A percentile compares a stretch with the other conserved stretches of the same genome.
These are phyloP conservation scores for Penicillium sp. DNA, from an alignment of 2,329 filamentous ascomycete species.

Conservation along the genomic window DNA sequence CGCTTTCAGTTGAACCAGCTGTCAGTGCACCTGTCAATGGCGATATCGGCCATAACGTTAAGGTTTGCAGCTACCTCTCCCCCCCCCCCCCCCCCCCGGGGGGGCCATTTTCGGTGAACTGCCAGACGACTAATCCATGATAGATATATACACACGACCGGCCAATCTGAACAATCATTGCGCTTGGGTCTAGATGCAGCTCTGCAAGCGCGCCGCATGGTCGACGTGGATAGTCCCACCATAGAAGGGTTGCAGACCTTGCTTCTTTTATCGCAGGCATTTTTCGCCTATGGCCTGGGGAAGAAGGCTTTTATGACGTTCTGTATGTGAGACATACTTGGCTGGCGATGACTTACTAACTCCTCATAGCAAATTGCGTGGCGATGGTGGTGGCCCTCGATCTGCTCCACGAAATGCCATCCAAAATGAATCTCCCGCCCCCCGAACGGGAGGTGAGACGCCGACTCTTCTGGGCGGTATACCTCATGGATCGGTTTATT, in stretches of 20 bases:
- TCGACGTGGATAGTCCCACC: constrained; percentile 77
- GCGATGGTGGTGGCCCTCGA: constrained; percentile 82
- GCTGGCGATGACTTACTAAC: constrained; percentile 4
- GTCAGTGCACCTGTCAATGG: constrained; percentile 50
- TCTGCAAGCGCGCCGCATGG: constrained; percentile 62
- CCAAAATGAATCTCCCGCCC: constrained; percentile 59
- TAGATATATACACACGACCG: constrained; percentile 68
- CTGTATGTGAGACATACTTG: constrained; percentile 48
- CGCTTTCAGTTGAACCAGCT: constrained; percentile 67
- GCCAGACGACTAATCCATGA: constrained; percentile 20
- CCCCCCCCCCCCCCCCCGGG: no score
- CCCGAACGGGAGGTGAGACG: constrained; percentile 72
- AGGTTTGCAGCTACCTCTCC: constrained; percentile 49
- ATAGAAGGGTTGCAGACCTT: constrained; percentile 74
- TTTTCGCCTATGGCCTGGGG: constrained; percentile 72
- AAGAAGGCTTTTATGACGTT: constrained; percentile 86
- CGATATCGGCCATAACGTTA: constrained; percentile 58
- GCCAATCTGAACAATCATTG: constrained; percentile 65
- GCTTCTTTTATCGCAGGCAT: constrained; percentile 71
- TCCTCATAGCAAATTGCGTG: constrained; percentile 62
- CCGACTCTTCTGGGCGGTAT: constrained; percentile 85
- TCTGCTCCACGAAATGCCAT: constrained; percentile 71
- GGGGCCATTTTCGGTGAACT: neutral
- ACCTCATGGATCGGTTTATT: constrained; percentile 79
- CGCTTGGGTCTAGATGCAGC: constrained; percentile 71